Conservation (phyloP, 2,329 filamentous ascomycete genomes). For the Phaeophleospora eucalypticola region DNA sequence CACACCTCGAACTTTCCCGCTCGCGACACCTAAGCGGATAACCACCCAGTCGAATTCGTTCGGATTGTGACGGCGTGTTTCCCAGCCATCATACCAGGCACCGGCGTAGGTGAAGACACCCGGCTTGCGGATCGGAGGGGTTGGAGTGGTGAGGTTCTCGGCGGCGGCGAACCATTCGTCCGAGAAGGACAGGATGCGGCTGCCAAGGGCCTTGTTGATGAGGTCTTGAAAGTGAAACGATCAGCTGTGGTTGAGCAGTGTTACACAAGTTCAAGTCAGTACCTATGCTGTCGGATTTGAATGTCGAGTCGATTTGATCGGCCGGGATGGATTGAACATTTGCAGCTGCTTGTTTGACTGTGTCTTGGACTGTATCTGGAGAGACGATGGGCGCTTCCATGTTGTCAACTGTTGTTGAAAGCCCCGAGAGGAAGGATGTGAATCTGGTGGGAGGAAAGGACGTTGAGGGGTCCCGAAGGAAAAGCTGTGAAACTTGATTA, state of each 20-base stretch:
- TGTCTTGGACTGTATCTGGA: constrained; percentile 30
- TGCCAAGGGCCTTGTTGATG: constrained; percentile 49
- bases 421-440: no score
- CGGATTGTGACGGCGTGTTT: constrained; percentile 58
- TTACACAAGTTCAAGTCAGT: constrained; percentile 12
- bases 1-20: constrained; percentile 67
- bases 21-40: constrained; percentile 58
- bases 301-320: constrained; percentile 51
- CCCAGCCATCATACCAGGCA: constrained; percentile 64
- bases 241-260: no score
- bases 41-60: constrained; percentile 58
- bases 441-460: no score
- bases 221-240: constrained; percentile 45
- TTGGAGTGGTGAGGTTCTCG: constrained; percentile 55
- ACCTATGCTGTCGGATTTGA: constrained; percentile 53
- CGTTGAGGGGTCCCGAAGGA: no score
- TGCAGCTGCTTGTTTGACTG: constrained; percentile 15
- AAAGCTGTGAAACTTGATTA: no score
- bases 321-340: constrained; percentile 38
- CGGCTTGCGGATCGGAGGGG: constrained; percentile 52
- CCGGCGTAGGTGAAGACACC: constrained; percentile 58
- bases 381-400: constrained; percentile 12
- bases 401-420: no score
- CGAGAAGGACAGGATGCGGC: constrained; percentile 52
- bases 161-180: constrained; percentile 61